These are phyloP conservation scores for Pseudogymnoascus sp. DNA, from an alignment of 2,329 filamentous ascomycete species.

Conservation along the genomic window DNA sequence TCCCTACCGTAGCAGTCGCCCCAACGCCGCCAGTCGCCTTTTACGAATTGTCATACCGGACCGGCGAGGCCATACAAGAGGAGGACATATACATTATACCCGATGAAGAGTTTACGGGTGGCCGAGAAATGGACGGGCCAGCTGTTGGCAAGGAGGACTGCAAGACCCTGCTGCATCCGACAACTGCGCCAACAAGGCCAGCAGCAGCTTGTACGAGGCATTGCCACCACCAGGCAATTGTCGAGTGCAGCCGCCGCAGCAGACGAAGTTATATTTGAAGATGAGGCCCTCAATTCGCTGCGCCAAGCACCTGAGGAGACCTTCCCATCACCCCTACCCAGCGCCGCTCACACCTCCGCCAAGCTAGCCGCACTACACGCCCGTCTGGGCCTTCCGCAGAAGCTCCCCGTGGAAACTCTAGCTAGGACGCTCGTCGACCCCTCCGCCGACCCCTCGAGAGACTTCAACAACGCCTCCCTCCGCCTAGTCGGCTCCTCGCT, in stretches of 20 bases:
- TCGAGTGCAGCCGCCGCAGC: constrained; percentile 5
- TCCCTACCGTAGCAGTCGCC: not conserved
- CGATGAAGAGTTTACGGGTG: constrained; percentile 56
- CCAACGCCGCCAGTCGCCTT: not conserved
- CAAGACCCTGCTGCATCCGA: constrained; percentile 36
- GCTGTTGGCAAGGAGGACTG: constrained; percentile 39
- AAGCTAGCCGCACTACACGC: constrained; percentile 92
- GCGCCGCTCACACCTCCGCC: constrained; percentile 62
- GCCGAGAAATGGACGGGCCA: constrained; percentile 50
- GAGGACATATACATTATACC: constrained; percentile 14
- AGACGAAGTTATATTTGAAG: constrained; percentile 23
- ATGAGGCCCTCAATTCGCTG: constrained; percentile 14
- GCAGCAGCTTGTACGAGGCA: constrained; percentile 21
- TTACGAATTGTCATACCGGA: constrained; percentile 11
- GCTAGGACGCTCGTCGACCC: constrained; percentile 78
- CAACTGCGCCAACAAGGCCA: constrained; percentile 25
- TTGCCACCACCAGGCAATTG: constrained; percentile 11
- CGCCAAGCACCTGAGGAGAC: not conserved
- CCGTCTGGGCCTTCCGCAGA: constrained; percentile 72
- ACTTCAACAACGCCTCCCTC: constrained; percentile 85
- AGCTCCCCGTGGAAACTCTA: constrained; percentile 78
- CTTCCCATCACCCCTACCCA: constrained; percentile 65
- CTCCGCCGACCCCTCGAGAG: constrained; percentile 70
- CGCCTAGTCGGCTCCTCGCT: constrained; percentile 75
- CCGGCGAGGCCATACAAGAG: constrained; percentile 14